Evolutionary conservation across 345 rosid genomes (phyloP).

Genomic region (Clausena lansium): DNA sequence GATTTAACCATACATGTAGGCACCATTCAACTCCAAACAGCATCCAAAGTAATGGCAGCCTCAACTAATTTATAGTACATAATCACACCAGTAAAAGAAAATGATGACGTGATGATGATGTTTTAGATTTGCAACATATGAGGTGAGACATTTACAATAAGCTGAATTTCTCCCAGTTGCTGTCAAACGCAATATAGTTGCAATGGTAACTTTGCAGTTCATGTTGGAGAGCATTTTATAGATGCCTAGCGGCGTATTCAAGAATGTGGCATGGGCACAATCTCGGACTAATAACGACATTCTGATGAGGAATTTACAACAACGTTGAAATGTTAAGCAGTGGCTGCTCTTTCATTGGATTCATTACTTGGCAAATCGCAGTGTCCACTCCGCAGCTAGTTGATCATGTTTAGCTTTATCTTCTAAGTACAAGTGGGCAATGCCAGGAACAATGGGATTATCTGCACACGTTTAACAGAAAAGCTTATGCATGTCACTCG

Average conservation of each 20-base stretch:
- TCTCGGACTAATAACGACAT: background rate
- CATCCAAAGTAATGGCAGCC: background rate
- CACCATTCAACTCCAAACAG: background rate
- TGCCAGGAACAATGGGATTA: slow-evolving; percentile 54
- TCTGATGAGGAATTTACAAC: background rate
- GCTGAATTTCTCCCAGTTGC: background rate
- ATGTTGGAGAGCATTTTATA: background rate
- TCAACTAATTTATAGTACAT: background rate
- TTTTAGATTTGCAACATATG: background rate
- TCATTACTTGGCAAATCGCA: slow-evolving; percentile 73
- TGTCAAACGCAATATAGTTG: background rate
- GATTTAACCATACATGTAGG: background rate
- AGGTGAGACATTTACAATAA: background rate
- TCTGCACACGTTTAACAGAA: slow-evolving; percentile 38
- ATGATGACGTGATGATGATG: background rate
- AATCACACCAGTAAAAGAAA: background rate
- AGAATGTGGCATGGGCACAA: no score
- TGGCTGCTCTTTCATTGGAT: background rate
- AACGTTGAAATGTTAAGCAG: background rate
- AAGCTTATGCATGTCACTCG: background rate
- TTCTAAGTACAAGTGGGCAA: slow-evolving; percentile 67
- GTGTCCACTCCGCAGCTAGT: slow-evolving; percentile 85
- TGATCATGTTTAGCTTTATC: slow-evolving; percentile 78
- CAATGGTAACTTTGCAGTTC: background rate
- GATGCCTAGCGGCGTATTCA: background rate